Evolutionary conservation across 2,329 filamentous ascomycete genomes (phyloP).

Genomic region (Colletotrichum neosansevieriae): DNA sequence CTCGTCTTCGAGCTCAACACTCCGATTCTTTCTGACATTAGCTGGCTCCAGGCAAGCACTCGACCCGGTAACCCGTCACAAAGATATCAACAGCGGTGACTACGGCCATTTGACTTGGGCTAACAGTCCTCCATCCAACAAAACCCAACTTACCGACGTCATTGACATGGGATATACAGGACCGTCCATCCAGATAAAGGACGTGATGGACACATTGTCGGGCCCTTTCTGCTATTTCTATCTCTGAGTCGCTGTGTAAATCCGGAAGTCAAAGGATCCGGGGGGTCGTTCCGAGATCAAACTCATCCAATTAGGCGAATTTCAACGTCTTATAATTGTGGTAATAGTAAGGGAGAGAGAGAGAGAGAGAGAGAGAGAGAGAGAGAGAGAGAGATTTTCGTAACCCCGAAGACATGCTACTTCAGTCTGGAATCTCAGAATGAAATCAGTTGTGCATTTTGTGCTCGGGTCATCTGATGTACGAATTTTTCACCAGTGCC

Average conservation of each 20-base stretch:
- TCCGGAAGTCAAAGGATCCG: no score
- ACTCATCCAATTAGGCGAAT: no score
- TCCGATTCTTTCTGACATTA: not conserved
- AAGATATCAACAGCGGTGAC: slow-evolving; percentile 44
- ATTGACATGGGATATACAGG: slow-evolving; percentile 49
- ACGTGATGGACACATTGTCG: slow-evolving; percentile 47
- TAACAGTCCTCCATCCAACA: slow-evolving; percentile 45
- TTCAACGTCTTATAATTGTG: no score
- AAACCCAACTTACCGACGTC: slow-evolving; percentile 44
- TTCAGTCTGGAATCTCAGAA: no score
- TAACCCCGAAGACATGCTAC: no score
- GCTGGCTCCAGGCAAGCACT: slow-evolving; percentile 39
- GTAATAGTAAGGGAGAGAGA: no score
- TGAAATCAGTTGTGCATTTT: no score
- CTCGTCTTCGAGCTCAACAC: not conserved
- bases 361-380: no score
- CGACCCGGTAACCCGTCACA: slow-evolving; percentile 42
- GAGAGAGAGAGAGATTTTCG: no score
- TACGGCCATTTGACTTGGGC: slow-evolving; percentile 49
- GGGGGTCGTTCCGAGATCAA: no score
- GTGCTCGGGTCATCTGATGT: no score
- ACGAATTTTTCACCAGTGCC: no score
- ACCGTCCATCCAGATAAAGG: slow-evolving; percentile 43
- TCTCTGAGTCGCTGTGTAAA: slow-evolving; percentile 31
- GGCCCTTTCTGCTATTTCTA: slow-evolving; percentile 49